Conservation (phyloP, 1,284 basidiomycete species). For the Schizophyllum commune region DNA sequence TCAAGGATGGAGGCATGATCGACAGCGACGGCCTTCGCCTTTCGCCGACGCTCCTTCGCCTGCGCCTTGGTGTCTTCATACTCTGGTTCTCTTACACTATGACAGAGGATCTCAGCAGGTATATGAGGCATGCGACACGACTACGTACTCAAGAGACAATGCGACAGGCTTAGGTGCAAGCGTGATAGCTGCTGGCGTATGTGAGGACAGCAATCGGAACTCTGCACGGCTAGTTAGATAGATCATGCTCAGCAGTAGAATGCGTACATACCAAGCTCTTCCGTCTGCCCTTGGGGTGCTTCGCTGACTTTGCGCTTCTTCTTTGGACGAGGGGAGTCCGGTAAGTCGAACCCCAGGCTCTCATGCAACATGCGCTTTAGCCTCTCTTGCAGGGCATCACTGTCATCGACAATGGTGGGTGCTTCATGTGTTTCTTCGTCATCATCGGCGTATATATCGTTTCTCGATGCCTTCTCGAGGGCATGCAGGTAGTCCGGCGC, state of each 20-base stretch:
- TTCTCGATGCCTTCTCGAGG: conserved; percentile 2
- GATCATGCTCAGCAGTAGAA: background rate
- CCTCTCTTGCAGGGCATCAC: conserved; percentile 5
- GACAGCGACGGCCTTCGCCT: conserved; percentile 30
- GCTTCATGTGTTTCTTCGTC: background rate
- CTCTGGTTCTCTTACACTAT: conserved; percentile 36
- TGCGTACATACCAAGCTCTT: conserved; percentile 1
- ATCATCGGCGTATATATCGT: conserved; percentile 2
- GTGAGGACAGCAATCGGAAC: conserved; percentile 39
- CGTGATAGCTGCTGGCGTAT: conserved; percentile 25
- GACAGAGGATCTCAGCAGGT: background rate
- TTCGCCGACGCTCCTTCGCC: conserved; percentile 30
- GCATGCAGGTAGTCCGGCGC: background rate
- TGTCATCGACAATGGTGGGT: background rate
- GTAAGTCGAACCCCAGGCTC: conserved; percentile 1
- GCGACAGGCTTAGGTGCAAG: conserved; percentile 32
- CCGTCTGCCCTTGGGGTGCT: background rate
- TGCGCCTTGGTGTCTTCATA: conserved; percentile 33
- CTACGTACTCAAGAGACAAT: conserved; percentile 22
- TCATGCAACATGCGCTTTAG: conserved; percentile 4
- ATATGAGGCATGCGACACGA: background rate
- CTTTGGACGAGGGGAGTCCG: conserved; percentile 1
- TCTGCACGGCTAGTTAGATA: conserved; percentile 18
- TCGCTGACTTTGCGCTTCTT: conserved; percentile 7
- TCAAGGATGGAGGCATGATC: conserved; percentile 22